A percentile compares a stretch with the other conserved stretches of the same genome.
Evolutionary conservation across 768 basidiomycete species (phyloP).

Genomic region (Auricularia sp.): DNA sequence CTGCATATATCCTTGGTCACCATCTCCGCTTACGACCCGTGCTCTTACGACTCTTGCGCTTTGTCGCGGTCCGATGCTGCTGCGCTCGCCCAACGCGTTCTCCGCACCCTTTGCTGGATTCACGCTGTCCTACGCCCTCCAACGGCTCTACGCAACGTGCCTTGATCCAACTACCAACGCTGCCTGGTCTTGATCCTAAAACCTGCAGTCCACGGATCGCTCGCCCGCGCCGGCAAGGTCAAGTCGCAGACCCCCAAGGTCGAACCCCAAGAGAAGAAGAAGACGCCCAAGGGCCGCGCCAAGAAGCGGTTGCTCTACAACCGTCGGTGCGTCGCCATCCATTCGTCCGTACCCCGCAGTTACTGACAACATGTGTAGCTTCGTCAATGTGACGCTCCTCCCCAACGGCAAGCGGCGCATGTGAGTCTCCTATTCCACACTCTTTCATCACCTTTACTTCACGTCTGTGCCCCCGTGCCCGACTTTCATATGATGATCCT

Average conservation of each 20-base stretch:
- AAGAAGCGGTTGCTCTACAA: conserved; percentile 95
- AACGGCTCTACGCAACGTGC: too few relatives aligned
- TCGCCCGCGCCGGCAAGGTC: conserved; percentile 99
- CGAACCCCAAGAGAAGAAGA: conserved; percentile 98
- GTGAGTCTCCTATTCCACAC: conserved; percentile 45
- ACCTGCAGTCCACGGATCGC: conserved; percentile 88
- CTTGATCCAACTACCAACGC: too few relatives aligned
- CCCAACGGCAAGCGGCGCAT: conserved; percentile 92
- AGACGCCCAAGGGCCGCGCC: conserved; percentile 91
- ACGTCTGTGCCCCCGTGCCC: conserved; percentile 5
- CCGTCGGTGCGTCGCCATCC: conserved; percentile 53
- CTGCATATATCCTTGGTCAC: background rate
- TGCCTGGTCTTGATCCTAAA: background rate
- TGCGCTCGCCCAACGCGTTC: too few relatives aligned
- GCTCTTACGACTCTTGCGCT: too few relatives aligned
- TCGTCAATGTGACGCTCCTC: conserved; percentile 86
- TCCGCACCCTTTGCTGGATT: too few relatives aligned
- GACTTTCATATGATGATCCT: conserved; percentile 6
- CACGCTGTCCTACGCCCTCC: too few relatives aligned
- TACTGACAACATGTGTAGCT: conserved; percentile 33
- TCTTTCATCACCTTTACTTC: background rate
- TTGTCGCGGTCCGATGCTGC: too few relatives aligned
- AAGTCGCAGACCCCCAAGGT: conserved; percentile 97
- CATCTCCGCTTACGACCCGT: background rate
- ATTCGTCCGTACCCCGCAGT: background rate